phyloP scores from a whole-genome alignment of 208 protist species.

The Acanthamoeba healyi region DNA sequence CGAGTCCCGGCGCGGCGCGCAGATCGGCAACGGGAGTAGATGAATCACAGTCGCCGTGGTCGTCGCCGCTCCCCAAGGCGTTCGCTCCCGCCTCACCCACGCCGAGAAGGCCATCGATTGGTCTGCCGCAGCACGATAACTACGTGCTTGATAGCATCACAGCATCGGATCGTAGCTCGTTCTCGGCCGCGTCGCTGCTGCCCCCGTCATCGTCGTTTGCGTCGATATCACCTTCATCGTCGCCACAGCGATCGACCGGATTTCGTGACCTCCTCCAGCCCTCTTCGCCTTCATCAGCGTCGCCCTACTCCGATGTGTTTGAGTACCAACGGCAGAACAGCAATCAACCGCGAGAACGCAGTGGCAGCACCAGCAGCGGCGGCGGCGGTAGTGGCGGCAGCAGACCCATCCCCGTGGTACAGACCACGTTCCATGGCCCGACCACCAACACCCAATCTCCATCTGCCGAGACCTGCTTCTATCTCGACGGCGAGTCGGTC shows the following conservation, averaged over 20 bases:
- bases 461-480: not conserved
- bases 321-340: not conserved
- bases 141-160: not conserved
- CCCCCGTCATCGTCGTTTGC: not conserved
- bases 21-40: not conserved
- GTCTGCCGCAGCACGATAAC: not conserved
- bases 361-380: not conserved
- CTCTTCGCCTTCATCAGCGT: not conserved
- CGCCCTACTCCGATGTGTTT: conserved; percentile 26
- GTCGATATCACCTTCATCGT: not conserved
- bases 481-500: not conserved
- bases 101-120: not conserved
- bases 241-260: not conserved
- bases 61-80: not conserved
- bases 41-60: not conserved
- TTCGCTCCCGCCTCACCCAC: not conserved
- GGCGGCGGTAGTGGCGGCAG: not conserved
- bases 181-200: not conserved
- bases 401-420: not conserved
- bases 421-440: not conserved
- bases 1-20: not conserved
- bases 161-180: not conserved
- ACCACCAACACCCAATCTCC: not conserved
- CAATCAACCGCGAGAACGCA: not conserved
- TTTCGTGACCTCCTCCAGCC: not conserved